Base-by-base conservation (phyloP, 164 flowering plant species). In the Taxillus chinensis region DNA sequence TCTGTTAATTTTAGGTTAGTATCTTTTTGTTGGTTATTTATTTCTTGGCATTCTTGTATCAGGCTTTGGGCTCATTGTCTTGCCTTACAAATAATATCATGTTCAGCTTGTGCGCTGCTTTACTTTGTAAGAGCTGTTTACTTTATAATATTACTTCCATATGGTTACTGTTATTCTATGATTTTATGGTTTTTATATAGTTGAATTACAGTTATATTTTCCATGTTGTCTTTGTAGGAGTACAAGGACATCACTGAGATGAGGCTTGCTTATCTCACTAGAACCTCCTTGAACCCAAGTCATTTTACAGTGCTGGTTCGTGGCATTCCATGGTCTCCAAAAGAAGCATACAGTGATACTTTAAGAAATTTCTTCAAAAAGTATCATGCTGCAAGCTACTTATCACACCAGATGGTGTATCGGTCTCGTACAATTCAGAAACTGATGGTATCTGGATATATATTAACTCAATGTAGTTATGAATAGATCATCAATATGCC, bases 21-120 rank as follows among this genome's bases (percentile, higher is more conserved):
- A 27, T 27, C 27, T 27, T 27, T 27, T 27, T 27, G 27, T 27
- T n/a, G n/a, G n/a, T 27, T 27, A 27, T 27, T 27, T 27, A 27
- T 27, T 27, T 27, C 27, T 27, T 27, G 27, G 27, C 27, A 27
- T 27, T 45, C 57, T 16, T 37, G 45, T 66, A 14, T 57, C 85
- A 93, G 99, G 92, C 90, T 93, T 52, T 86, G 97, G 95, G 84
- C 71, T 2, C 99, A 93, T 67, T 91, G 96, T 71, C 79, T 86
- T 54, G 90, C 93, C 46, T 73, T 93, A 58, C 87, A 93, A 60
- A 55, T 83, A 66, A 86, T 93, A 71, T 42, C 92, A 59, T 68
- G 67, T 71, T 80, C 91, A 14, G 84, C 97, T 58, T 93, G 96
- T 68, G n/a, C 74, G 71, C 95, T 93, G 59, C 90, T 93, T 15